Base-by-base conservation (phyloP, 2,329 filamentous ascomycete species). In the Ceratocystis diversiconidia region DNA sequence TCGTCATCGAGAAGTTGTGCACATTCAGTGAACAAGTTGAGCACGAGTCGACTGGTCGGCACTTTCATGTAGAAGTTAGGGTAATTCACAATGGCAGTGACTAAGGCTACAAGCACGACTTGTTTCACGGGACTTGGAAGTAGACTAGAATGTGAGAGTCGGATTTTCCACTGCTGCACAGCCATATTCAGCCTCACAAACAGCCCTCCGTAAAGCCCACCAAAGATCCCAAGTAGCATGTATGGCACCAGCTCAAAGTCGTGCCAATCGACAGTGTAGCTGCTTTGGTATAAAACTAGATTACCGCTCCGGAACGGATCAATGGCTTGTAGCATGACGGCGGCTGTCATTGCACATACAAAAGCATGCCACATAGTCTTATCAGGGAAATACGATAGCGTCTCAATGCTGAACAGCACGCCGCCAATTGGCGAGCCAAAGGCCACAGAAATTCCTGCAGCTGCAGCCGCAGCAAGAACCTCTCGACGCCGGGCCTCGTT, bases 321-420 rank as follows among this genome's bases (percentile, higher is more conserved):
- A 68, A 96, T 83, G 4, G 90, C 90, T 74, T 97, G 92, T 3
- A 99, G 80, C 15, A 91, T 90, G 46, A 97, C 90, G 19, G 94
- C 92, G 17, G 92, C 94, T n/a, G 95, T 90, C 92, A 97, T 97
- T 73, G 94, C 94, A 72, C 94, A 97, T 50, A 99, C 94, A 72
- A 99, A 99, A 72, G 91, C 96, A 74, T 96, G 94, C 94, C 94
- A 99, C 94, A 99, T 97, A 8, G 94, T 97, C 76, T 97, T 97
- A 76, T 97, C 92, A 0, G 94, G 92, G 71, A 97, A 97, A 75
- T 96, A 97, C 74, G 96, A 97, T 0, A 91, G 95, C 76, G 87
- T 85, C 77, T 96, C 92, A n/a, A 97, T 82, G 75, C 90, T 95
- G 78, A 97, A 97, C 22, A 97, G 78, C 25, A 97, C 92, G 60